Conservation (phyloP, 345 rosid genomes). For the Linum lewisii region DNA sequence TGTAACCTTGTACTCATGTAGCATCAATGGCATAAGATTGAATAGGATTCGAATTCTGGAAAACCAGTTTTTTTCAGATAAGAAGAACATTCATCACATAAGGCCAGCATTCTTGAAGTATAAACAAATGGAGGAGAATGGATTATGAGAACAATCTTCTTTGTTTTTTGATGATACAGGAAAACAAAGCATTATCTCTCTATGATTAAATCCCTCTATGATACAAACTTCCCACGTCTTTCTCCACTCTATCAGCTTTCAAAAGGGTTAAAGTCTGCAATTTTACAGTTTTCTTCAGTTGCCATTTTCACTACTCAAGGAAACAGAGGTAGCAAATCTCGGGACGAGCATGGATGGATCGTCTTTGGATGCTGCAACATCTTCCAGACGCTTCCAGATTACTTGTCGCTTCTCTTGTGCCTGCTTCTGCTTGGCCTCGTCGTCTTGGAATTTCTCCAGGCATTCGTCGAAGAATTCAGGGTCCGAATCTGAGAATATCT, state of each 20-base stretch:
- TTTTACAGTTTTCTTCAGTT: neutral
- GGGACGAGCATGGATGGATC: neutral
- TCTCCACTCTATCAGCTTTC: neutral
- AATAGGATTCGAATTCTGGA: too few relatives aligned
- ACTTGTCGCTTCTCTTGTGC: slow-evolving; percentile 1
- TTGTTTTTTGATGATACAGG: neutral
- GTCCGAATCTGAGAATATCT: slow-evolving; percentile 3
- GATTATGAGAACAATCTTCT: neutral
- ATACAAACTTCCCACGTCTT: too few relatives aligned
- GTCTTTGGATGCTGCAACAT: neutral
- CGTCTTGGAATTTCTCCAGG: neutral
- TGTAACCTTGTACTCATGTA: too few relatives aligned
- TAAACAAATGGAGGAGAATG: neutral
- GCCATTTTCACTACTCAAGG: neutral
- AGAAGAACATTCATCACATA: too few relatives aligned
- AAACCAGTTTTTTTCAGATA: too few relatives aligned
- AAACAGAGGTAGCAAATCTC: neutral
- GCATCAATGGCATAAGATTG: too few relatives aligned
- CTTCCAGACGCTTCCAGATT: neutral
- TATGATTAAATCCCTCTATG: too few relatives aligned
- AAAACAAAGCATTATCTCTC: too few relatives aligned
- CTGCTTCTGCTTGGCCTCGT: neutral
- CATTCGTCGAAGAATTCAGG: slow-evolving; percentile 3
- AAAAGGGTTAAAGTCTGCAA: neutral
- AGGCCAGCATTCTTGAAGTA: too few relatives aligned